Conservation (phyloP, 1,284 basidiomycete genomes). For the Chondrostereum purpureum region DNA sequence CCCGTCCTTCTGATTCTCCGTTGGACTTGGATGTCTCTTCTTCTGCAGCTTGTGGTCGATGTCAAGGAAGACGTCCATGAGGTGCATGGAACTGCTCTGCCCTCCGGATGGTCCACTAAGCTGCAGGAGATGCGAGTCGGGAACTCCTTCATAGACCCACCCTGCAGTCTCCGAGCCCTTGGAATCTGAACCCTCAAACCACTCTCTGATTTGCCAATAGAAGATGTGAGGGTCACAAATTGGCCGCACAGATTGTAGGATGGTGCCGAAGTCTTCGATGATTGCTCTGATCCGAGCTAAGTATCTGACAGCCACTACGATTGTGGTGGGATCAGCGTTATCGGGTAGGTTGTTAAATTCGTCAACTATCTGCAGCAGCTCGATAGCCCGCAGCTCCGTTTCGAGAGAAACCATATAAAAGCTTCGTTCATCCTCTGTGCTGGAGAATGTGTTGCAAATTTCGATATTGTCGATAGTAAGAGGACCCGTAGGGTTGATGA, state of each 20-base stretch:
- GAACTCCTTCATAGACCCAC: constrained; percentile 85
- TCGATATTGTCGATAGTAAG: constrained; percentile 57
- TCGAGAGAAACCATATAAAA: constrained; percentile 86
- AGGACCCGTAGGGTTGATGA: constrained; percentile 46
- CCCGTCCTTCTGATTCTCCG: constrained; percentile 57
- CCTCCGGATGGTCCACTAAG: constrained; percentile 90
- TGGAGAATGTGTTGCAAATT: constrained; percentile 76
- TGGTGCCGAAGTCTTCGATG: constrained; percentile 68
- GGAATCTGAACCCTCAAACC: constrained; percentile 84
- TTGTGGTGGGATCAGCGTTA: constrained; percentile 61
- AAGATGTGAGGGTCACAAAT: constrained; percentile 84
- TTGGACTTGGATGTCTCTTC: constrained; percentile 64
- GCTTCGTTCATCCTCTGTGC: constrained; percentile 75
- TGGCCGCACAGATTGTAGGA: constrained; percentile 66
- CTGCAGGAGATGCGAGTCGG: constrained; percentile 48
- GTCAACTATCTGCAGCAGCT: constrained; percentile 85
- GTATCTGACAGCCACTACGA: constrained; percentile 68
- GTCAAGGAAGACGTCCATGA: constrained; percentile 75
- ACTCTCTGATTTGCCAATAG: constrained; percentile 88
- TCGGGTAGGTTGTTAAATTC: constrained; percentile 71
- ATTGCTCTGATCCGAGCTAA: constrained; percentile 65
- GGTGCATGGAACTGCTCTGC: constrained; percentile 87
- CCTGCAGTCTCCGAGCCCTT: constrained; percentile 44
- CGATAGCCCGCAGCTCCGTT: constrained; percentile 83
- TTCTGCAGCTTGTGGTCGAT: constrained; percentile 78